These are phyloP conservation scores for Tagetes erecta DNA, from an alignment of 129 eudicot species.

Conservation along the genomic window DNA sequence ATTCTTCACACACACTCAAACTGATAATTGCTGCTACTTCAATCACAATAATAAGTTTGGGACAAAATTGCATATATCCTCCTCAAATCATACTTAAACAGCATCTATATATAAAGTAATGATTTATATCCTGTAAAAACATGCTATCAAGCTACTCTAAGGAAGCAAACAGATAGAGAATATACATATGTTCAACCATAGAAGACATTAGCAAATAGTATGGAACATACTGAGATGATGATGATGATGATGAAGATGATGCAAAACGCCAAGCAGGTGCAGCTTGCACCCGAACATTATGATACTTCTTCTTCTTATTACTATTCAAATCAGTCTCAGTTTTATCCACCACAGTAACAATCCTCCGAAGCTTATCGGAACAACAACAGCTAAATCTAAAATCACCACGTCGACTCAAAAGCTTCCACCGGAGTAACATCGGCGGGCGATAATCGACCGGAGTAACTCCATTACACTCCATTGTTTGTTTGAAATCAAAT, in stretches of 20 bases:
- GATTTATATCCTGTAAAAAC: background rate
- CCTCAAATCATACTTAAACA: background rate
- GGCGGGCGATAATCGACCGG: slow-evolving; percentile 25
- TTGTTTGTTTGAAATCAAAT: background rate
- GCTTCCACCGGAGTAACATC: slow-evolving; percentile 31
- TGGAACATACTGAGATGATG: slow-evolving; percentile 39
- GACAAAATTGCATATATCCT: too few relatives aligned
- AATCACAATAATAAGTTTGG: background rate
- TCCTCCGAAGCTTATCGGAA: slow-evolving; percentile 39
- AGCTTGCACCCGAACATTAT: slow-evolving; percentile 43
- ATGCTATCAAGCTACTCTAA: background rate
- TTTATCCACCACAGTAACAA: slow-evolving; percentile 31
- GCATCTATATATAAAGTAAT: background rate
- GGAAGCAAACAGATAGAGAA: background rate
- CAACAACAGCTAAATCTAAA: slow-evolving; percentile 39
- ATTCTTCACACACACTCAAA: background rate
- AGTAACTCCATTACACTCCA: slow-evolving; percentile 16
- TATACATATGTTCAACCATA: background rate
- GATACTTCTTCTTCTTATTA: slow-evolving; percentile 38
- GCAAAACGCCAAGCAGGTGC: slow-evolving; percentile 58
- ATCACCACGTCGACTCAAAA: slow-evolving; percentile 22
- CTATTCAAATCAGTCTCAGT: slow-evolving; percentile 40
- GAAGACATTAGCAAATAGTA: background rate
- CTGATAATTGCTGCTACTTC: background rate
- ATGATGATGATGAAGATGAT: slow-evolving; percentile 21